These are phyloP conservation scores for Cryptococcus sp. DNA, from an alignment of 1,284 basidiomycete genomes.

Conservation along the genomic window DNA sequence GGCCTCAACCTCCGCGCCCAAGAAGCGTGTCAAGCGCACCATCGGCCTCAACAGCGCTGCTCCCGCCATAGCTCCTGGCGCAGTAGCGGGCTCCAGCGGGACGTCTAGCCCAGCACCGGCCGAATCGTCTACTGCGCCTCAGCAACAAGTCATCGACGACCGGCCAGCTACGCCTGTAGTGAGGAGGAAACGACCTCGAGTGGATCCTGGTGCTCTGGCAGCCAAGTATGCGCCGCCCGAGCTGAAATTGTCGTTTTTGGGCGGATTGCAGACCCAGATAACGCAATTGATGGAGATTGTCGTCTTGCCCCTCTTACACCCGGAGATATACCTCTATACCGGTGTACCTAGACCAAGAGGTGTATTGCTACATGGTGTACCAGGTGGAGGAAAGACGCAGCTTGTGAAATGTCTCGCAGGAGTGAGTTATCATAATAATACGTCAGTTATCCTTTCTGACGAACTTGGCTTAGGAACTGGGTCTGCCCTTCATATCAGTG, in stretches of 20 bases:
- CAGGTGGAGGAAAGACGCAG: slow-evolving; percentile 94
- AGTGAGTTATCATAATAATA: slow-evolving; percentile 58
- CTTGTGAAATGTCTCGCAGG: slow-evolving; percentile 91
- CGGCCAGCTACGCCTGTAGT: slow-evolving; percentile 9
- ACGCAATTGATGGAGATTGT: slow-evolving; percentile 95
- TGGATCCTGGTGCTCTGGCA: slow-evolving; percentile 22
- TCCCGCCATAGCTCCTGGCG: background rate
- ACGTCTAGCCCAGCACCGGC: slow-evolving; percentile 4
- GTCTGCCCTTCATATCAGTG: slow-evolving; percentile 87
- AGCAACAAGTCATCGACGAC: slow-evolving; percentile 5
- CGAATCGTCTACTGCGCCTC: slow-evolving; percentile 4
- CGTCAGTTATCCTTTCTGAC: background rate
- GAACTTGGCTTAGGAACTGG: slow-evolving; percentile 67
- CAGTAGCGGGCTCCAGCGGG: background rate
- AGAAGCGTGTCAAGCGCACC: slow-evolving; percentile 23
- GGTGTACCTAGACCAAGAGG: slow-evolving; percentile 91
- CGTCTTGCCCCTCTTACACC: slow-evolving; percentile 90
- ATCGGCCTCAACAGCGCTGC: slow-evolving; percentile 16
- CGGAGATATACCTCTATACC: slow-evolving; percentile 91
- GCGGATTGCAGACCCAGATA: slow-evolving; percentile 80
- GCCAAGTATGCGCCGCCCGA: slow-evolving; percentile 52
- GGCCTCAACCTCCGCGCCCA: slow-evolving; percentile 14
- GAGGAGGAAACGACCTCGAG: slow-evolving; percentile 27
- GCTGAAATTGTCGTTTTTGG: slow-evolving; percentile 72
- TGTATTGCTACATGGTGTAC: slow-evolving; percentile 92